Base-by-base conservation (phyloP, 345 rosid species). In the Citrus unshiu region DNA sequence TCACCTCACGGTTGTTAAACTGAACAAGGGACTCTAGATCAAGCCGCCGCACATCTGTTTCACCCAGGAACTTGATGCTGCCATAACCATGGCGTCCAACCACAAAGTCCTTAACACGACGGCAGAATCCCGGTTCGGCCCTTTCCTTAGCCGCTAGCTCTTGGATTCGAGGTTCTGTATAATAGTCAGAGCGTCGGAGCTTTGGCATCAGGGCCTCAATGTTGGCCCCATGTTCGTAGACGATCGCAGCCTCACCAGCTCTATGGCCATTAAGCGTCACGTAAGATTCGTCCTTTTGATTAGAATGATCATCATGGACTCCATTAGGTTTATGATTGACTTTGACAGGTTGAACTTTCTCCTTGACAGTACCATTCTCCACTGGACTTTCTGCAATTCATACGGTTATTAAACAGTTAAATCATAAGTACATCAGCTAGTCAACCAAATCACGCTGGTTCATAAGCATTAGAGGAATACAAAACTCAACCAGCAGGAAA, bases 201-300 rank as follows among this genome's bases (percentile, higher is more conserved):
- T 94, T 96, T 39, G 99, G 99, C 98, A 96, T 87, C 66, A 90
- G 77, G n/a, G 99, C 92, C 86, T 94, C 92, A 40, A 96, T 90
- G 70, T 91, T 97, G 64, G 94, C 89, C 73, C 93, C 95, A 70
- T 93, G 93, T 89, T 90, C 97, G 73, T 91, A 91, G 8, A 81
- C 95, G 37, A 91, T 91, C 5, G 97, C 95, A 65, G 93, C 95
- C 84, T 93, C 93, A 70, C 93, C 97, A 64, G 95, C 93, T 80
- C 93, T 84, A 83, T 87, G 90, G 73, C 92, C 91, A 76, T 87
- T 87, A 49, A 92, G 84, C 2, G 91, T 88, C 86, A 65, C 84
- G 63, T 85, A 85, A n/a, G 90, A 77, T 73, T 87, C 89, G 21
- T 91, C 93, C 80, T 84, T 86, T 72, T 83, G 83, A 58, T 73